Evolutionary conservation across 305 asterid genomes (phyloP).

Genomic region (Solanum aculeatissimum): DNA sequence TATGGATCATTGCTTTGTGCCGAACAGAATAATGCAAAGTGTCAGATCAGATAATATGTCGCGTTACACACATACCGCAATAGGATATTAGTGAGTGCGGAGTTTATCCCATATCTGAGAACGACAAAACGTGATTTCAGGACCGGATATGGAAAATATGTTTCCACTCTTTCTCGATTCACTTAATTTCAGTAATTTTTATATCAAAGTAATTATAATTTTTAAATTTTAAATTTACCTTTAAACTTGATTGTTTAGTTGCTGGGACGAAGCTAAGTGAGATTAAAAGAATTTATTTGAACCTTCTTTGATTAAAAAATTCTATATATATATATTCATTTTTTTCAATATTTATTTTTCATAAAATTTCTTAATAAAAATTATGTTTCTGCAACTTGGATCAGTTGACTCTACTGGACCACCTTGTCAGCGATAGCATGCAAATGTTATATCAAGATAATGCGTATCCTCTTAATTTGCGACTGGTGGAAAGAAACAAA

Average conservation of each 20-base stretch:
- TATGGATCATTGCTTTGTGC: not conserved
- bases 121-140: not conserved
- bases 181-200: not conserved
- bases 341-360: not conserved
- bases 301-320: too few species aligned
- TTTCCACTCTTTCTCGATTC: too few species aligned
- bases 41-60: not conserved
- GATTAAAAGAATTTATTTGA: fast-evolving
- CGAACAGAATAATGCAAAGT: not conserved
- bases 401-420: not conserved
- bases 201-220: not conserved
- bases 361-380: too few species aligned
- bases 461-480: not conserved
- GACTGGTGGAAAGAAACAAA: not conserved
- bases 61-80: not conserved
- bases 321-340: too few species aligned
- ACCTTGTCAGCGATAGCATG: not conserved
- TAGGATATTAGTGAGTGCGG: not conserved
- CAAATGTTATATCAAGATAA: not conserved
- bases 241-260: not conserved
- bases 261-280: not conserved
- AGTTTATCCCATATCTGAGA: not conserved
- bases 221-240: too few species aligned
- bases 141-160: not conserved
- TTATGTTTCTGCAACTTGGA: not conserved